Percentiles rank a stretch among this genome's conserved stretches.
These are phyloP conservation scores for Medicago ruthenica DNA, from an alignment of 306 rosid genomes.

Conservation along the genomic window DNA sequence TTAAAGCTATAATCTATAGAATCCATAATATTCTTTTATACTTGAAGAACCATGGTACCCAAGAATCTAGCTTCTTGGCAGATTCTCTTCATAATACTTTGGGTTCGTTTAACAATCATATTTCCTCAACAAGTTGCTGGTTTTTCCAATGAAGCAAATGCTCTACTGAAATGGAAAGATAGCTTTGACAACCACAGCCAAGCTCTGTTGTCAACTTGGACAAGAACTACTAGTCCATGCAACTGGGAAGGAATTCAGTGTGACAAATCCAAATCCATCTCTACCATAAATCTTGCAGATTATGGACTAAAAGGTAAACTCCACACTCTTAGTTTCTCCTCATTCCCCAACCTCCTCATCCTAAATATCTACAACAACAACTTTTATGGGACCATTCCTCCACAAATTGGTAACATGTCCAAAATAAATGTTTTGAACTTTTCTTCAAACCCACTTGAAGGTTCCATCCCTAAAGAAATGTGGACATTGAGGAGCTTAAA, in stretches of 20 bases:
- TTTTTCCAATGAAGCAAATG: slow-evolving; percentile 7
- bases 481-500: slow-evolving; percentile 33
- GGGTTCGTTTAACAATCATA: neutral
- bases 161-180: slow-evolving; percentile 36
- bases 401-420: slow-evolving; percentile 40
- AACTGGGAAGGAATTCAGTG: slow-evolving; percentile 37
- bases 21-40: neutral
- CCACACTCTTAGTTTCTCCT: slow-evolving; percentile 25
- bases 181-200: slow-evolving; percentile 23
- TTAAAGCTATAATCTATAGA: neutral
- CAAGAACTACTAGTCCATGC: slow-evolving; percentile 6
- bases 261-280: slow-evolving; percentile 23
- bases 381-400: slow-evolving; percentile 35
- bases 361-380: slow-evolving; percentile 25
- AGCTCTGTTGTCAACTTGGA: slow-evolving; percentile 34
- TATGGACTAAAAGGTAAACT: slow-evolving; percentile 32
- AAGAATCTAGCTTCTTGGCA: neutral
- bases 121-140: slow-evolving; percentile 6
- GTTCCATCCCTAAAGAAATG: slow-evolving; percentile 40
- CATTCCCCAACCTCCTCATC: slow-evolving; percentile 32
- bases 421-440: slow-evolving; percentile 28
- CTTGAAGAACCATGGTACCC: slow-evolving; percentile 12
- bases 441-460: neutral
- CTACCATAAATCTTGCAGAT: slow-evolving; percentile 31
- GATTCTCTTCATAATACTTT: slow-evolving; percentile 2